Conservation (phyloP, 2,329 filamentous ascomycete genomes). For the Apiospora rasikravindrae region DNA sequence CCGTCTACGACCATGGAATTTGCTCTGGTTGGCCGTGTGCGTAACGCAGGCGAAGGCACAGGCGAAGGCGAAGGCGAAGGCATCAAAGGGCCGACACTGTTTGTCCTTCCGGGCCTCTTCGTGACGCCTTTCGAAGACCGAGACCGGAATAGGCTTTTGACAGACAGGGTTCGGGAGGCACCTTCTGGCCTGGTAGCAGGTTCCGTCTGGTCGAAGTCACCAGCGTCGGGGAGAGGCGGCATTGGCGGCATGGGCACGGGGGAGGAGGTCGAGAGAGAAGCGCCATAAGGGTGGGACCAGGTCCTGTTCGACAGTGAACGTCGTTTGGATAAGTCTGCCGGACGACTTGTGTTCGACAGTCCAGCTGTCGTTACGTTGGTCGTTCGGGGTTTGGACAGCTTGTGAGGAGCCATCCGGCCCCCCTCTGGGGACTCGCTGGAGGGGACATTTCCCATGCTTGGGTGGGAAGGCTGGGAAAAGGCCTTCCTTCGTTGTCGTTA, state of each 20-base stretch:
- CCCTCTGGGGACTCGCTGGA: slow-evolving; percentile 50
- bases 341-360: slow-evolving; percentile 44
- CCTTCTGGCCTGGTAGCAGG: slow-evolving; percentile 23
- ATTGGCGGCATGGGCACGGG: slow-evolving; percentile 27
- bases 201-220: slow-evolving; percentile 8
- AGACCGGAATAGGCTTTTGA: slow-evolving; percentile 44
- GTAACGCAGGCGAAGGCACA: slow-evolving; percentile 26
- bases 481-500: slow-evolving; percentile 11
- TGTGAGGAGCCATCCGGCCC: slow-evolving; percentile 47
- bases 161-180: slow-evolving; percentile 27
- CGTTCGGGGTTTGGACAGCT: slow-evolving; percentile 57
- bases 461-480: background rate
- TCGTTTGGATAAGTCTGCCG: slow-evolving; percentile 36
- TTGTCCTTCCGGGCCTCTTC: slow-evolving; percentile 33
- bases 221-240: slow-evolving; percentile 27
- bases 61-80: slow-evolving; percentile 26
- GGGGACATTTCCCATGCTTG: slow-evolving; percentile 55
- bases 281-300: slow-evolving; percentile 31
- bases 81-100: slow-evolving; percentile 34
- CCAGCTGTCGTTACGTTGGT: slow-evolving; percentile 48
- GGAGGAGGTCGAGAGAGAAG: slow-evolving; percentile 28
- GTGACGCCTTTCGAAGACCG: slow-evolving; percentile 38
- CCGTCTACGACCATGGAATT: slow-evolving; percentile 37
- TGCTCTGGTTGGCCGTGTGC: slow-evolving; percentile 34
- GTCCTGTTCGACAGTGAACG: slow-evolving; percentile 38